Percentiles rank a stretch among this genome's conserved stretches.
Conservation (phyloP, 495 filamentous ascomycete species). For the Xylaria acuta region DNA sequence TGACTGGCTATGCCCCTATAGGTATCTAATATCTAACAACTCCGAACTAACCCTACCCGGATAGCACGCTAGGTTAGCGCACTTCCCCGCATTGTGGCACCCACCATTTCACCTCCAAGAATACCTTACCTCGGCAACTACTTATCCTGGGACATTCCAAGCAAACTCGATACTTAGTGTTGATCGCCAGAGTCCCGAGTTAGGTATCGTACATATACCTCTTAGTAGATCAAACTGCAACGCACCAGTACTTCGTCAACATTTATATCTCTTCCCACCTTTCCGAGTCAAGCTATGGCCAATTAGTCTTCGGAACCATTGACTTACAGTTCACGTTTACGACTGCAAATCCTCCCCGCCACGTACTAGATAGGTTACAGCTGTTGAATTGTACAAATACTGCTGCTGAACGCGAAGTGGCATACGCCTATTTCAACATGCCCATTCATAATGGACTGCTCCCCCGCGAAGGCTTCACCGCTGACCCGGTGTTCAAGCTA, state of each 20-base stretch:
- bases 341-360: neutral
- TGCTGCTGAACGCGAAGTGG: neutral
- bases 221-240: neutral
- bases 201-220: neutral
- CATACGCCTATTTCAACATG: conserved; percentile 36
- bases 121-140: conserved; percentile 18
- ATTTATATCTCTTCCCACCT: neutral
- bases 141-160: neutral
- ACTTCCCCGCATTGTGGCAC: conserved; percentile 19
- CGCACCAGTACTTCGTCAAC: neutral
- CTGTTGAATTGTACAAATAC: neutral
- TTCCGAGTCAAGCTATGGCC: neutral
- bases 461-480: conserved; percentile 65
- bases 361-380: neutral
- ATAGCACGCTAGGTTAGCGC: neutral
- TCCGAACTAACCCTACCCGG: neutral
- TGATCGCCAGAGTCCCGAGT: neutral
- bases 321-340: neutral
- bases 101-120: neutral
- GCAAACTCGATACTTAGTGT: neutral
- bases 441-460: conserved; percentile 56
- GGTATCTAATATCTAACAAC: neutral
- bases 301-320: neutral
- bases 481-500: conserved; percentile 61
- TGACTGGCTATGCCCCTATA: neutral